A percentile compares a stretch with the other conserved stretches of the same genome.
Evolutionary conservation across 2,329 filamentous ascomycete species (phyloP).

Genomic region (Aspergillus felis): DNA sequence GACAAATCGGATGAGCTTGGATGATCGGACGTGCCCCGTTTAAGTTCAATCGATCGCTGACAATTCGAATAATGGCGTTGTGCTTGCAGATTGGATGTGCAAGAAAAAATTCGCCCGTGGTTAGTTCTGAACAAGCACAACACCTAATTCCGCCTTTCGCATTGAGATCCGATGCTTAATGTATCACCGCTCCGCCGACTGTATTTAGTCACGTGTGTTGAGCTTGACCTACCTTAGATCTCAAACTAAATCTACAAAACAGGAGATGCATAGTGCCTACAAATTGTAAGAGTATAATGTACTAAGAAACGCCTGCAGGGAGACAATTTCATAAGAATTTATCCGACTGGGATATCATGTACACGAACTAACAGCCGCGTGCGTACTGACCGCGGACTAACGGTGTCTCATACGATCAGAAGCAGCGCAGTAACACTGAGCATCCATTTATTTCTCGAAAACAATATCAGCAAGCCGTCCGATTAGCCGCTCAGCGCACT

Average conservation of each 20-base stretch:
- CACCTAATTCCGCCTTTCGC: neutral
- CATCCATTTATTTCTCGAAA: neutral
- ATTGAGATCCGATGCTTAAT: neutral
- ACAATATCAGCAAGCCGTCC: neutral
- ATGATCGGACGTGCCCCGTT: neutral
- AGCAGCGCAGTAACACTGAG: neutral
- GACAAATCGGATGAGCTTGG: neutral
- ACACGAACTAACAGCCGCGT: neutral
- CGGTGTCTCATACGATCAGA: neutral
- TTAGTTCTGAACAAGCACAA: neutral
- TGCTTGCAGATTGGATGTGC: neutral
- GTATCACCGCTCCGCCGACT: neutral
- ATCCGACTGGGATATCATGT: neutral
- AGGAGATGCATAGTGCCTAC: neutral
- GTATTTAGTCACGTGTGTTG: constrained; percentile 3
- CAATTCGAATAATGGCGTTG: neutral
- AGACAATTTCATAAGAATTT: neutral
- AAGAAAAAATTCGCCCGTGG: neutral
- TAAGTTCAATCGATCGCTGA: neutral
- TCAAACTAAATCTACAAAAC: neutral
- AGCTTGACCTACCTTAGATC: neutral
- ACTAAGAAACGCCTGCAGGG: neutral
- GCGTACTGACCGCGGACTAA: neutral
- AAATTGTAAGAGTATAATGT: neutral
- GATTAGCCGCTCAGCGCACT: constrained; percentile 35